These are phyloP conservation scores for Saturnispora mendoncae DNA, from an alignment of 805 yeast species.

Conservation along the genomic window DNA sequence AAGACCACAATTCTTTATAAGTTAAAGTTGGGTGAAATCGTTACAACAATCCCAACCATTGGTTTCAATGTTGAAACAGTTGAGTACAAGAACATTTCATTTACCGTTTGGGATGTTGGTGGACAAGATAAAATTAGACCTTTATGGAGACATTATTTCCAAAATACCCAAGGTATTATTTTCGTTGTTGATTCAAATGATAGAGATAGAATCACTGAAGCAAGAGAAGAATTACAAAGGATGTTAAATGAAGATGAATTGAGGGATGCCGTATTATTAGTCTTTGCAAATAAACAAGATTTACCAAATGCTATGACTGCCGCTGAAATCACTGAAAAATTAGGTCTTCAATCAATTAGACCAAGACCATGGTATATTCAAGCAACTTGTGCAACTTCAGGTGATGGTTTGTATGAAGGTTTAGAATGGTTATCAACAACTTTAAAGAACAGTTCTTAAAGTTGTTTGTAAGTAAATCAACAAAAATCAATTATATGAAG, in stretches of 20 bases:
- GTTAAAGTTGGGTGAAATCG: conserved; percentile 91
- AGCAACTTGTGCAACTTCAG: conserved; percentile 98
- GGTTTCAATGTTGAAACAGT: conserved; percentile 97
- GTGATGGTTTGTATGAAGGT: conserved; percentile 98
- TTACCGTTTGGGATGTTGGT: conserved; percentile 99
- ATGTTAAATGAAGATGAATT: conserved; percentile 98
- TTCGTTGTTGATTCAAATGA: conserved; percentile 97
- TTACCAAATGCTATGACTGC: conserved; percentile 99
- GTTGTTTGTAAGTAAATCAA: background rate
- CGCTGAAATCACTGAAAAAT: conserved; percentile 94
- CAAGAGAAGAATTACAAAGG: conserved; percentile 96
- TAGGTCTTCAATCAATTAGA: conserved; percentile 93
- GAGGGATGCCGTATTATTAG: conserved; percentile 90
- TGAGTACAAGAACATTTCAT: conserved; percentile 92
- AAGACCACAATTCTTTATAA: conserved; percentile 93
- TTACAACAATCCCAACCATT: conserved; percentile 92
- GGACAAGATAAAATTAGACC: conserved; percentile 99
- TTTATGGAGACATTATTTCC: conserved; percentile 97
- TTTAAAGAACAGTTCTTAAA: conserved; percentile 57
- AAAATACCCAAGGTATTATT: conserved; percentile 97
- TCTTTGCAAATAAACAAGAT: conserved; percentile 97
- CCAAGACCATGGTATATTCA: conserved; percentile 99
- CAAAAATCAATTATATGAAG: background rate
- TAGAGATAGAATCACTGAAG: conserved; percentile 95
- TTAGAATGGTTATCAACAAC: conserved; percentile 92